Evolutionary conservation across 176 grass and related monocot species (phyloP), one percentile per base, ranked within the genome.

Genomic region (Ampelocalamus luodianensis): DNA sequence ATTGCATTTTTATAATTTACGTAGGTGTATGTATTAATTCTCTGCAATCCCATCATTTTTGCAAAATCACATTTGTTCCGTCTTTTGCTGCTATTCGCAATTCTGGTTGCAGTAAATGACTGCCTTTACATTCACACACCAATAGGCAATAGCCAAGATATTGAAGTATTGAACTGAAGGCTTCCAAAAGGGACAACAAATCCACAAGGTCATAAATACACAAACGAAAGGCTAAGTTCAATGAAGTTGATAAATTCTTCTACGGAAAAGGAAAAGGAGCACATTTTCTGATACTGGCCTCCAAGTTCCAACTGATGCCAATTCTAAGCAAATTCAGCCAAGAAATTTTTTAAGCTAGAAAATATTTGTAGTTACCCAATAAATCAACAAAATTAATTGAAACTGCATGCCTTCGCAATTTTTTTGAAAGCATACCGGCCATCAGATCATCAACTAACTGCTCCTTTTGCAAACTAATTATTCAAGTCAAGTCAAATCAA

Each of bases 151-250:
- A 39, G 6, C 0, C 20, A 38, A 77, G 27, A 68, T 51, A 87
- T 11, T 77, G 13, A 58, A 48, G 60, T 51, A 87, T 11, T 77
- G 13, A 58, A 48, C 27, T 15, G 53, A 77, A 77, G 70, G 20
- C 39, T 29, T 6, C 23, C 11, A 2, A 9, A 78, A 5, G 22
- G 3, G 0, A 17, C 36, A 78, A 29, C 0, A 56, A 38, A 76
- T 39, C 10, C 73, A 76, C 50, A 40, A 50, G 45, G 5, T 22
- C 46, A 22, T 11, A 78, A 62, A 50, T 68, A 32, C 34, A 42
- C 8, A 68, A 7, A 40, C 17, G 0, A 36, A 75, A 54, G 46
- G 16, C 3, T 34, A 80, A 50, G 16, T 12, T 59, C 48, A n/a
- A n/a, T 14, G 5, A 58, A 81, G 20, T 16, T 22, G 5, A 40